A percentile compares a stretch with the other conserved stretches of the same genome.
Conservation (phyloP, 2,329 filamentous ascomycete genomes). For the Fusarium hainanense region DNA sequence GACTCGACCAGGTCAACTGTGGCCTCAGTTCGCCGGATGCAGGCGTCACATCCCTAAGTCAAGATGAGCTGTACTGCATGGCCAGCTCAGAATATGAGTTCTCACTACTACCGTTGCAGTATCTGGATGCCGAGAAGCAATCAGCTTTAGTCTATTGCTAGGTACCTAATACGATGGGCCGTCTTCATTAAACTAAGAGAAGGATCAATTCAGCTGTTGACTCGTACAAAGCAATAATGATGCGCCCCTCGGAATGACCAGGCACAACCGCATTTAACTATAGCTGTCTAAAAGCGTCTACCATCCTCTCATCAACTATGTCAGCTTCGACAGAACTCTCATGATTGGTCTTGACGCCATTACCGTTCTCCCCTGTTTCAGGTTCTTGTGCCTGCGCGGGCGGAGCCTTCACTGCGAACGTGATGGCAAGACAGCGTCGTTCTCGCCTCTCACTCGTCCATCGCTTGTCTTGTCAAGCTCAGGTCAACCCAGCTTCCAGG, state of each 20-base stretch:
- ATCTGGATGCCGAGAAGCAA: not conserved
- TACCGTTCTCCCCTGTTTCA: slow-evolving; percentile 43
- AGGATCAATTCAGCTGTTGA: not conserved
- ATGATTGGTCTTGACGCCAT: slow-evolving; percentile 33
- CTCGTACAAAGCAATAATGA: not conserved
- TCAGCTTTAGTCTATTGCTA: not conserved
- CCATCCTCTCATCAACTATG: not conserved
- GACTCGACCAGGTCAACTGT: not conserved
- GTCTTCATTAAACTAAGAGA: not conserved
- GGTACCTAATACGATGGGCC: not conserved
- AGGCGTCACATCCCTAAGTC: slow-evolving; percentile 12
- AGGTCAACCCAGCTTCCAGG: not conserved
- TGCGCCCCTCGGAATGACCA: not conserved
- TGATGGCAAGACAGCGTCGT: slow-evolving; percentile 4
- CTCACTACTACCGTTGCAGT: not conserved
- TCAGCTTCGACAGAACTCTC: slow-evolving; percentile 6
- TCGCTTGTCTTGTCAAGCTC: slow-evolving; percentile 1
- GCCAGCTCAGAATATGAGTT: slow-evolving; percentile 23
- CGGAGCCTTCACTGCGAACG: slow-evolving; percentile 19
- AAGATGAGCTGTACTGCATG: slow-evolving; percentile 41
- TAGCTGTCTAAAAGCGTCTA: not conserved
- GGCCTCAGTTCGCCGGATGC: slow-evolving; percentile 33
- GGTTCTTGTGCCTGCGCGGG: slow-evolving; percentile 37
- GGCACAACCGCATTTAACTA: not conserved
- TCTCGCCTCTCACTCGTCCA: not conserved